Base-by-base conservation (phyloP, 192 early-diverging fungal genomes). In the Podila minutissima region DNA sequence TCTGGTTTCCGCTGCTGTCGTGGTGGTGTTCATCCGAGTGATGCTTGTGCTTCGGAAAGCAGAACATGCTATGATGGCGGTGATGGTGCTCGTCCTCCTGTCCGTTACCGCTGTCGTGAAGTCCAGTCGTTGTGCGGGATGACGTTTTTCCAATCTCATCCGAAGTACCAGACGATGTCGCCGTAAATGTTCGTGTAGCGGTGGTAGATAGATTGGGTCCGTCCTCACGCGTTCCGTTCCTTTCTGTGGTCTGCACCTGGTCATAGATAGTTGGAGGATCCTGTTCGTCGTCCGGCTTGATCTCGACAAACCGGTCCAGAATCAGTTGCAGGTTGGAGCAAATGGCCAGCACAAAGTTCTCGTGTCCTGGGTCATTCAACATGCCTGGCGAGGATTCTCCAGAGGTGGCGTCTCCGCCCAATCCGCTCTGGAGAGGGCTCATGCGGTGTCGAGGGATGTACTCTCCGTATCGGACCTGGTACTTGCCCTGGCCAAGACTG, bases 381-480 rank as follows among this genome's bases (percentile, higher is more conserved):
- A 69, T 32, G 22, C 32, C 67, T 12, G 66, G 64, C 11, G 35
- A n/a, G 9, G 26, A 15, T 24, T 31, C 17, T 28, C 48, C 4
- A 59, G 68, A 37, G 1, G 24, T 28, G 6, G 22, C 58, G 8
- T 65, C 48, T 32, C 64, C 69, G 6, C 57, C 38, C 7, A 10
- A 17, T 15, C 31, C 67, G 4, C 66, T 57, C 28, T 65, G 51
- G 35, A 69, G 51, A 8, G 69, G 70, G 8, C 71, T 81, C 8
- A 62, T 41, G 15, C 77, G 28, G 6, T 73, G 77, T n/a, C 77
- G 66, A 41, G 77, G 77, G 28, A 81, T 81, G 49, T 88, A 85
- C 20, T 85, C 78, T 48, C 86, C 85, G 69, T 83, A 84, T 24
- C 60, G 53, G 22, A 89, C 67, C 48, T 83, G 69, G 12, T 62